Evolutionary conservation across 495 filamentous ascomycete genomes (phyloP), one percentile per base, ranked within the genome.

Genomic region (Xylaria cubensis): DNA sequence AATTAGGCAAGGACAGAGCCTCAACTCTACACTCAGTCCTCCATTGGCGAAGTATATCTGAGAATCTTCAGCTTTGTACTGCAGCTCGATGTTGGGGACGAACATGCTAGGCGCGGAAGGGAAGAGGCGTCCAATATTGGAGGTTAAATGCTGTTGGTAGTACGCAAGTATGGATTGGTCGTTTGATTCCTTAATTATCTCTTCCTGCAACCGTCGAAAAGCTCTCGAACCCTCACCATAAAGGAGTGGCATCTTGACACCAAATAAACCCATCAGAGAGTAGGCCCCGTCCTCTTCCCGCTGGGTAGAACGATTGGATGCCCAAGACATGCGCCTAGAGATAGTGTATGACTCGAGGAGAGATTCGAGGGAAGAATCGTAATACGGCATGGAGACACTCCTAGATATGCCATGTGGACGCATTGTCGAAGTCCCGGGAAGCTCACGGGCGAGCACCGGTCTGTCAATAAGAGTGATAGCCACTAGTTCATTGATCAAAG

Each of bases 91-190:
- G 6, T 51, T 51, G n/a, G 19, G n/a, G n/a, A 51, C 21, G 48
- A 51, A 51, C n/a, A 21, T 51, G n/a, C 48, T 4, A 2, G 48
- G 48, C 6, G 12, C 48, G 48, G 48, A 21, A 10, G 48, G n/a
- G 48, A 51, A 51, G 21, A 51, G n/a, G n/a, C 19, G 48, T 1
- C n/a, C n/a, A 10, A 51, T 51, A 51, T 51, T 51, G n/a, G 48
- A 51, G n/a, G 48, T 51, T n/a, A 8, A 51, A n/a, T 24, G n/a
- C 48, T 24, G n/a, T n/a, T 51, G 48, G 19, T 24, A 21, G n/a
- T 51, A 51, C n/a, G 48, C 48, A 51, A 51, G 48, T 21, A 51
- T 21, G 48, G 48, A 51, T n/a, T 51, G n/a, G 48, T 51, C 48
- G 10, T 51, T 51, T 9, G 48, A 24, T n/a, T 51, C 48, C 48